Evolutionary conservation across 441 rosid species (phyloP).

Genomic region (Mallotus japonicus): DNA sequence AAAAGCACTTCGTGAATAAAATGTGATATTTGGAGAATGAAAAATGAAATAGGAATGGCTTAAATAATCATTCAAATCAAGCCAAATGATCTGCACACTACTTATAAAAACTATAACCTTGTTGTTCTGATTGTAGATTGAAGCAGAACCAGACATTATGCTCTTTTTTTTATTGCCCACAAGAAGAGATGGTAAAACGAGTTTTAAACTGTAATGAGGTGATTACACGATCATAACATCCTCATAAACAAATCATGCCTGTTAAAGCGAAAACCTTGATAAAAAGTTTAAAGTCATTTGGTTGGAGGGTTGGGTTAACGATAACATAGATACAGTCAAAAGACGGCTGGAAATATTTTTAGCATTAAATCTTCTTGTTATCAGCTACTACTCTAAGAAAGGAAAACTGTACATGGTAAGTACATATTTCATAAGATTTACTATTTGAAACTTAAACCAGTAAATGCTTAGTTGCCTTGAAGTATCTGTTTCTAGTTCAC

Average conservation of each 20-base stretch:
- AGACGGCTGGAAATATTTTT: too few species aligned
- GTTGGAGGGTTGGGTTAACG: too few species aligned
- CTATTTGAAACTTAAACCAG: too few species aligned
- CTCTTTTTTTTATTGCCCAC: slow-evolving; percentile 85
- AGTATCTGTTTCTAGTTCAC: too few species aligned
- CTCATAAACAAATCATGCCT: not conserved
- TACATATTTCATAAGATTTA: too few species aligned
- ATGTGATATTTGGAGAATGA: not conserved
- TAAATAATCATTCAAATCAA: not conserved
- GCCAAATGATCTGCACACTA: not conserved
- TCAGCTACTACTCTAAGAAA: too few species aligned
- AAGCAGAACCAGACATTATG: slow-evolving; percentile 74
- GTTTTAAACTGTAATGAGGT: slow-evolving; percentile 89
- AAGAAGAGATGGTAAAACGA: slow-evolving; percentile 87
- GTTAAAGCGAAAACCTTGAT: too few species aligned
- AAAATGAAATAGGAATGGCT: not conserved
- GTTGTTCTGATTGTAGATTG: slow-evolving; percentile 42
- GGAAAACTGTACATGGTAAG: too few species aligned
- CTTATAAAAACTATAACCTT: not conserved
- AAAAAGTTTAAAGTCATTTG: too few species aligned
- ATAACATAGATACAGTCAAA: too few species aligned
- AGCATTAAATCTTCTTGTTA: too few species aligned
- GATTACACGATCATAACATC: slow-evolving; percentile 18
- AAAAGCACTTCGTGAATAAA: not conserved
- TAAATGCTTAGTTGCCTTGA: too few species aligned